Conservation (phyloP, 305 asterid genomes). For the Fraxinus latifolia region DNA sequence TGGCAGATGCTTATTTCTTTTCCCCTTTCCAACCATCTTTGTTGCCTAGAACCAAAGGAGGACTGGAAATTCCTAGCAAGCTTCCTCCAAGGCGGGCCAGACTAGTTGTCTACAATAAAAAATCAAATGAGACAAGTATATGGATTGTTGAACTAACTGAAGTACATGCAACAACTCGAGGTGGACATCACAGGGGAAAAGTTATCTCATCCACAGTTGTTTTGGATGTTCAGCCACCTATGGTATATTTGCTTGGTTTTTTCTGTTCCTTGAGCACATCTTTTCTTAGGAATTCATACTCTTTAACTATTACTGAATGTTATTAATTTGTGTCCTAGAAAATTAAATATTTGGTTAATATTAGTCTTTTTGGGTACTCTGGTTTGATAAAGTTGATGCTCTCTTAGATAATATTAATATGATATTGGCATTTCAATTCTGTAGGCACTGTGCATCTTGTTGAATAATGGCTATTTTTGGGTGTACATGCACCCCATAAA, state of each 20-base stretch:
- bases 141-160: constrained; percentile 93
- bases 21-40: constrained; percentile 95
- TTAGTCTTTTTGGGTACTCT: not conserved
- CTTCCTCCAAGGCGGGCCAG: constrained; percentile 94
- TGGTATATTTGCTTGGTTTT: constrained; percentile 44
- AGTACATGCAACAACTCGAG: constrained; percentile 89
- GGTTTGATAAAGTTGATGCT: not conserved
- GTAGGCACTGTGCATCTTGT: constrained; percentile 11
- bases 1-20: constrained; percentile 95
- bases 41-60: constrained; percentile 79
- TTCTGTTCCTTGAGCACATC: not conserved
- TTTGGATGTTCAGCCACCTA: constrained; percentile 94
- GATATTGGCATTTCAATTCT: not conserved
- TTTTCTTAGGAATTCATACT: not conserved
- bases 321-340: not conserved
- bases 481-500: not conserved
- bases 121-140: constrained; percentile 83
- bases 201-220: constrained; percentile 68
- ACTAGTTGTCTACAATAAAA: constrained; percentile 82
- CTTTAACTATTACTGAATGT: not conserved
- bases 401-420: not conserved
- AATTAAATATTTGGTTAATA: not conserved
- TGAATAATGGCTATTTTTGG: not conserved
- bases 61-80: constrained; percentile 73
- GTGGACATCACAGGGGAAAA: constrained; percentile 96